Evolutionary conservation across 1,284 basidiomycete species (phyloP), one percentile per base, ranked within the genome.

Genomic region (Puccinia novopanici): DNA sequence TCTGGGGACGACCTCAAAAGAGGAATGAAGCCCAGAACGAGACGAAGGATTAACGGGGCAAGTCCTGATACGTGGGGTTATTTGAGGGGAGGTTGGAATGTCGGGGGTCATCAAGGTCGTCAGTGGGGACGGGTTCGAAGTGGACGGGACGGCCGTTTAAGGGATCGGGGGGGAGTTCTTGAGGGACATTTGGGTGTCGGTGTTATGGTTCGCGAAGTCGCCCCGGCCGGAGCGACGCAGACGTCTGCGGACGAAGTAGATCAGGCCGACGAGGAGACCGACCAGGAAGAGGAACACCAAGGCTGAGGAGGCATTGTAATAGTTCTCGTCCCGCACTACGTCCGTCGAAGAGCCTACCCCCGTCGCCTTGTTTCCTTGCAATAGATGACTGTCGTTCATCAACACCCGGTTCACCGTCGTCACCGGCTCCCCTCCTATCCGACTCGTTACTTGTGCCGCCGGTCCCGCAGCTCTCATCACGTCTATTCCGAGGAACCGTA

Each of bases 401-500:
- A 84, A 75, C 50, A 85, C 82, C 27, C 76, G 45, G 73, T 84
- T 82, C n/a, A 89, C 87, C 77, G 85, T 59, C 89, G 91, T 86
- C 91, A 93, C 80, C 85, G 87, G 65, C 80, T 90, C 88, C 50
- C 88, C 87, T 15, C 93, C 95, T 27, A 96, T 88, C 48, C 89
- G 89, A 81, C 92, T 93, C 9, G 92, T 91, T 90, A 84, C 88
- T 86, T 54, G 91, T 89, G 50, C 93, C 89, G 82, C 92, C 88
- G 81, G 92, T 1, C 86, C 94, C 2, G 91, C 88, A 63, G 97
- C 89, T 4, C 90, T 89, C 42, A 91, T 89, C 83, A 95, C 92
- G 87, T 98, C 92, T 79, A 95, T 90, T 67, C 90, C 91, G 91
- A 97, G 93, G 87, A 98, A 98, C 19, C 95, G 92, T 70, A 95